Base-by-base conservation (phyloP, 352 stramenopile genomes). In the Pythium dissimile region DNA sequence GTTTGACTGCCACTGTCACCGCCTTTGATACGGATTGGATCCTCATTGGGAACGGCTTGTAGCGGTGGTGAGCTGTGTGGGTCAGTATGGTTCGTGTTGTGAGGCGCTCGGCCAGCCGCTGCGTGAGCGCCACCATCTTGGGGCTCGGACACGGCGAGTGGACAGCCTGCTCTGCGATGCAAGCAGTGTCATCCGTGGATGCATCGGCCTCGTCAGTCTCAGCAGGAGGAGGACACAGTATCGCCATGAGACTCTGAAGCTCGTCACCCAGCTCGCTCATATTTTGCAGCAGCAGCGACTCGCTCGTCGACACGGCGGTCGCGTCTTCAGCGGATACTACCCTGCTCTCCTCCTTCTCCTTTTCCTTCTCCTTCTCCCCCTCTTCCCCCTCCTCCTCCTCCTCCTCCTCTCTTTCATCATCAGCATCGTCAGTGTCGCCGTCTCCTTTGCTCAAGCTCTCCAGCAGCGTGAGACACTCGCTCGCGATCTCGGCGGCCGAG, bases 401-500 rank as follows among this genome's bases (percentile, higher is more conserved):
- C 18, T 11, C 37, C 20, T 5, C 28, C 13, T 43, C 26, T 30
- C 32, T 27, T 10, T 28, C 50, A 5, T 8, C 6, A 23, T 38
- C 7, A 18, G 5, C 2, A 11, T 28, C 16, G 10, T 20, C 53
- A 39, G 15, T 13, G 13, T 49, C 28, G 13, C 18, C 20, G 16
- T 23, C 37, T 8, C 20, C 15, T 13, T 42, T 42, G 11, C 38
- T 49, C 15, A 62, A n/a, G 27, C 34, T 49, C 27, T 54, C 35
- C 5, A 65, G 24, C 15, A 65, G 34, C 13, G 32, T 16, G 5
- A 65, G 37, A 27, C 58, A 65, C 16, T 65, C 58, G 49, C 20
- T 50, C 3, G 58, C 58, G 11, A 65, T 65, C 0, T 42, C 48
- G 15, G 32, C 49, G 7, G 58, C 58, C 1, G 58, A 65, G 8